phyloP scores from a whole-genome alignment of 176 grass and related monocot species.

The Carex littledalei region DNA sequence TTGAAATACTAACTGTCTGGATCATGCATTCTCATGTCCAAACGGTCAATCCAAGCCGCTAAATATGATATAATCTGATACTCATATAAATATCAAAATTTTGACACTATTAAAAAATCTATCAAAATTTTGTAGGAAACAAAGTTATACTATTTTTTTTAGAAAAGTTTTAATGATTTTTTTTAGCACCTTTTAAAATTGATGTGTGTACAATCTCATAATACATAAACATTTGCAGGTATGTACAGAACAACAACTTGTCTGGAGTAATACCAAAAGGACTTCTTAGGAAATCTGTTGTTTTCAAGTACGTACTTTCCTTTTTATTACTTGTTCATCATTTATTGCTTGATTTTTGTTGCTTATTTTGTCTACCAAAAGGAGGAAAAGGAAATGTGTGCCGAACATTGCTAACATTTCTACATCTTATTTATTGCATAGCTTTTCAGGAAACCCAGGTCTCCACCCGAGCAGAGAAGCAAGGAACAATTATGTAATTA shows the following conservation, averaged over 20 bases:
- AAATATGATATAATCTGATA: too few species aligned
- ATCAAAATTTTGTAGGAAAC: too few species aligned
- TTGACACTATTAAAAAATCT: too few species aligned
- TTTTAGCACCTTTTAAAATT: too few species aligned
- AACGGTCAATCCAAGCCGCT: too few species aligned
- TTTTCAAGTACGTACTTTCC: conserved; percentile 63
- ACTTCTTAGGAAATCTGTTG: conserved; percentile 65
- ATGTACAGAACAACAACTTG: conserved; percentile 85
- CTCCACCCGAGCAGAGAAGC: conserved; percentile 34
- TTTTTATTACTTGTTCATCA: conserved; percentile 10
- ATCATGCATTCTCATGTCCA: too few species aligned
- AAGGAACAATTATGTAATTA: conserved; percentile 35
- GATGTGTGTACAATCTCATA: conserved; percentile 4
- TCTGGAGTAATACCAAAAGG: conserved; percentile 51
- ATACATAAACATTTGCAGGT: conserved; percentile 44
- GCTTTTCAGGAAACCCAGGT: conserved; percentile 61
- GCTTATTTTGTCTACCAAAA: background rate
- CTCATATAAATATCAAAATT: too few species aligned
- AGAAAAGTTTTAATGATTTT: too few species aligned
- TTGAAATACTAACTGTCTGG: too few species aligned
- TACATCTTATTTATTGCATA: background rate
- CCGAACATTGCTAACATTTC: background rate
- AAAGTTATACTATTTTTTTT: too few species aligned
- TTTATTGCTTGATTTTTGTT: conserved; percentile 11
- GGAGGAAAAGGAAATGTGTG: background rate